Evolutionary conservation across 805 yeast species (phyloP).

Genomic region (Kluyveromyces wickerhamii): DNA sequence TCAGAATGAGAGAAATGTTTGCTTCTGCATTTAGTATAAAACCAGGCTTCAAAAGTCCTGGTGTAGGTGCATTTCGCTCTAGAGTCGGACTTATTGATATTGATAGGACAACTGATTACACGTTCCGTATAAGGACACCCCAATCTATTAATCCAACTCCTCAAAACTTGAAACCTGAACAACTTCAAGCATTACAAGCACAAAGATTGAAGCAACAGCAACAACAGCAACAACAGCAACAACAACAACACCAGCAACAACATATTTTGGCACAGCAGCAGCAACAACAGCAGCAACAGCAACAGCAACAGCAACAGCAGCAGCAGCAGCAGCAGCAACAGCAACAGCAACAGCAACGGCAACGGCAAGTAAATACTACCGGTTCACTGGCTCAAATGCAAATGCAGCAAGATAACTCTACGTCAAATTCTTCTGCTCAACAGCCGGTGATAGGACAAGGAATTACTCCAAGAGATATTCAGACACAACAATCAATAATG

Average conservation of each 20-base stretch:
- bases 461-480: slow-evolving; percentile 29
- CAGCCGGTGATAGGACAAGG: slow-evolving; percentile 17
- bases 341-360: slow-evolving; percentile 10
- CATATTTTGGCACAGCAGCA: slow-evolving; percentile 24
- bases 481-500: slow-evolving; percentile 27
- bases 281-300: slow-evolving; percentile 15
- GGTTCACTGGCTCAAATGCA: slow-evolving; percentile 6
- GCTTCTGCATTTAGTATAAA: slow-evolving; percentile 54
- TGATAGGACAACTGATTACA: slow-evolving; percentile 61
- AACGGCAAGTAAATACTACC: slow-evolving; percentile 6
- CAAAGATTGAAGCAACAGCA: slow-evolving; percentile 24
- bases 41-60: slow-evolving; percentile 43
- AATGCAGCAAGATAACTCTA: slow-evolving; percentile 2
- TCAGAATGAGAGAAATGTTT: slow-evolving; percentile 90
- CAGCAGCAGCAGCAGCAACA: slow-evolving; percentile 10
- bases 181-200: slow-evolving; percentile 20
- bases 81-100: slow-evolving; percentile 70
- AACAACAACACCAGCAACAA: slow-evolving; percentile 20
- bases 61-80: slow-evolving; percentile 45
- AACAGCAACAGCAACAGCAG: slow-evolving; percentile 11
- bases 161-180: slow-evolving; percentile 18
- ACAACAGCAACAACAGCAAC: slow-evolving; percentile 24
- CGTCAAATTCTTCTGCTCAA: slow-evolving; percentile 2
- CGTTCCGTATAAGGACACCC: slow-evolving; percentile 43
- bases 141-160: slow-evolving; percentile 29